Evolutionary conservation across 805 yeast species (phyloP), one percentile per base, ranked within the genome.

Genomic region (Yamadazyma laniorum): DNA sequence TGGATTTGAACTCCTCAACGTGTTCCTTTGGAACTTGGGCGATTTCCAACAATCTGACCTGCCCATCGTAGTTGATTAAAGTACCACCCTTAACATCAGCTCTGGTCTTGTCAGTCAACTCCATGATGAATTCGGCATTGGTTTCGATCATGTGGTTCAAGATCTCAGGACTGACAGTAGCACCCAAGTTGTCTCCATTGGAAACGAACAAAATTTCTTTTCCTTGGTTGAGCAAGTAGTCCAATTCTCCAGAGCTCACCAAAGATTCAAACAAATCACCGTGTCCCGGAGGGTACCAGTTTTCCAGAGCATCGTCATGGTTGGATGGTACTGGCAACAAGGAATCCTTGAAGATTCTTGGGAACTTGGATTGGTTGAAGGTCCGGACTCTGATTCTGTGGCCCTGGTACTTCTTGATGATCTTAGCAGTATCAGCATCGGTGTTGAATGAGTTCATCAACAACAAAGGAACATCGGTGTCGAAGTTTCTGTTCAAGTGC

Each of bases 11-110:
- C 61, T 91, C 99, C 72, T 93, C 98, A 45, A 88, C 91, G 61
- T 91, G 98, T 63, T 89, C 97, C 67, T 90, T 90, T 63, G 98
- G 98, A 47, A 91, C 99, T 74, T 91, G 99, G 29, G 96, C 96
- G 53, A 93, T 91, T 69, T 93, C 98, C 55, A 93, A 78, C 59
- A 93, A 77, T 67, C 96, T 81, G 43, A 93, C 95, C 59, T 84
- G 81, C 47, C 97, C 98, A 52, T 88, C 91, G 66, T 93, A 93
- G 67, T 88, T 88, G 64, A 93, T 90, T 65, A 93, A 79, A 50
- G 98, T 93, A 74, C 98, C 99, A 74, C 99, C 99, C 71, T 93
- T 93, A 58, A 93, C 99, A 65, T 93, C 99, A 25, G 99, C 99
- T 67, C 98, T 83, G 35, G 99, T 93, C 74, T 93, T 93, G 70